These are phyloP conservation scores for Xylaria intraflava DNA, from an alignment of 495 filamentous ascomycete genomes.

Conservation along the genomic window DNA sequence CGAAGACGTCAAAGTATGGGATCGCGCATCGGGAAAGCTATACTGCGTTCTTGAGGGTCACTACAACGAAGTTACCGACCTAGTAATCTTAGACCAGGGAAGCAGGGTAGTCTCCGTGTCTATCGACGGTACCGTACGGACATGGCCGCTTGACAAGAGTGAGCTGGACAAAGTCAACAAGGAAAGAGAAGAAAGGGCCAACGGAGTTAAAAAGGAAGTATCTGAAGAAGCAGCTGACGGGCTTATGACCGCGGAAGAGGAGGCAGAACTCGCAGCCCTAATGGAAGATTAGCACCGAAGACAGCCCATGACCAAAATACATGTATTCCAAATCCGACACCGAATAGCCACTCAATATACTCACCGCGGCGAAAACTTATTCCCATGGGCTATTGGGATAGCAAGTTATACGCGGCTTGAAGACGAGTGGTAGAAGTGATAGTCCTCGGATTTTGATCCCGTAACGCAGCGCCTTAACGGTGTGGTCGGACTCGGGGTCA, in stretches of 20 bases:
- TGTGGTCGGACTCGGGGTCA: too few relatives aligned
- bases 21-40: slow-evolving; percentile 62
- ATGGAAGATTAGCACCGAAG: slow-evolving; percentile 53
- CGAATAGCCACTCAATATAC: too few relatives aligned
- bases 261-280: slow-evolving; percentile 78
- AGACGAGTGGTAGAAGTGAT: background rate
- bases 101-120: slow-evolving; percentile 65
- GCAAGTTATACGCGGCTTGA: too few relatives aligned
- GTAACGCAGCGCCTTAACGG: background rate
- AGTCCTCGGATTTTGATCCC: too few relatives aligned
- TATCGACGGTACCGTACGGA: slow-evolving; percentile 82
- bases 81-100: slow-evolving; percentile 54
- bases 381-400: too few relatives aligned
- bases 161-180: slow-evolving; percentile 55
- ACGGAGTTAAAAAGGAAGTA: slow-evolving; percentile 39
- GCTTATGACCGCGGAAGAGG: slow-evolving; percentile 71
- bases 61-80: slow-evolving; percentile 83
- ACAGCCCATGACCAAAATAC: background rate
- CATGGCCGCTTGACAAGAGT: slow-evolving; percentile 62
- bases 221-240: slow-evolving; percentile 29
- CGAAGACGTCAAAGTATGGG: slow-evolving; percentile 89
- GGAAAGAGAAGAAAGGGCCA: slow-evolving; percentile 45
- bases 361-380: too few relatives aligned
- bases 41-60: slow-evolving; percentile 76
- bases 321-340: background rate